A percentile compares a stretch with the other conserved stretches of the same genome.
phyloP scores from a whole-genome alignment of 2,329 filamentous ascomycete genomes.

The Fusarium palustre region DNA sequence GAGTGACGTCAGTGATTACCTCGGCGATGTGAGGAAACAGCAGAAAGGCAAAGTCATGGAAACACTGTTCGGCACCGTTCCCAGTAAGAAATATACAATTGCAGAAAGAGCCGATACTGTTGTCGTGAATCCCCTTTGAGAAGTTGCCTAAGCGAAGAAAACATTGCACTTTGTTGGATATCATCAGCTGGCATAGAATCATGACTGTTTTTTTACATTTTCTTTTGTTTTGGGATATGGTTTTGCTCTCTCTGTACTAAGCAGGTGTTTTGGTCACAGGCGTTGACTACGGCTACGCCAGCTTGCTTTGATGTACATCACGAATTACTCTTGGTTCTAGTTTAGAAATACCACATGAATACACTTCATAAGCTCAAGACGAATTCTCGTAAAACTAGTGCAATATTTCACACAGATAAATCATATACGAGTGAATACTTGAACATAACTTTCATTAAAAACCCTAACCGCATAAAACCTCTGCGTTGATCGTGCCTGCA shows the following conservation, averaged over 20 bases:
- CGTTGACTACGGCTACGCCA: constrained; percentile 9
- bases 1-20: constrained; percentile 81
- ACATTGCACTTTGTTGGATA: not conserved
- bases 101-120: constrained; percentile 45
- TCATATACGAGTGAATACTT: constrained; percentile 11
- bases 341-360: constrained; percentile 13
- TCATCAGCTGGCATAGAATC: not conserved
- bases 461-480: constrained; percentile 52
- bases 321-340: constrained; percentile 4
- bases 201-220: not conserved
- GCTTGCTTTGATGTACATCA: constrained; percentile 11
- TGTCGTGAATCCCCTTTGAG: constrained; percentile 34
- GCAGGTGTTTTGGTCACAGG: constrained; percentile 25
- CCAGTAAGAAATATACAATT: constrained; percentile 51
- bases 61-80: constrained; percentile 73
- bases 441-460: constrained; percentile 52
- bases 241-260: not conserved
- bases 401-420: not conserved
- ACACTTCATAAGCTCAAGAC: not conserved
- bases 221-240: not conserved
- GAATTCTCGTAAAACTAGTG: not conserved
- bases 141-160: not conserved
- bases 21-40: constrained; percentile 78
- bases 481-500: constrained; percentile 53
- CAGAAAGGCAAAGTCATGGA: constrained; percentile 89